Percentiles rank a stretch among this genome's conserved stretches.
phyloP scores from a whole-genome alignment of 2,329 filamentous ascomycete species.

The Trichoderma guizhouense region DNA sequence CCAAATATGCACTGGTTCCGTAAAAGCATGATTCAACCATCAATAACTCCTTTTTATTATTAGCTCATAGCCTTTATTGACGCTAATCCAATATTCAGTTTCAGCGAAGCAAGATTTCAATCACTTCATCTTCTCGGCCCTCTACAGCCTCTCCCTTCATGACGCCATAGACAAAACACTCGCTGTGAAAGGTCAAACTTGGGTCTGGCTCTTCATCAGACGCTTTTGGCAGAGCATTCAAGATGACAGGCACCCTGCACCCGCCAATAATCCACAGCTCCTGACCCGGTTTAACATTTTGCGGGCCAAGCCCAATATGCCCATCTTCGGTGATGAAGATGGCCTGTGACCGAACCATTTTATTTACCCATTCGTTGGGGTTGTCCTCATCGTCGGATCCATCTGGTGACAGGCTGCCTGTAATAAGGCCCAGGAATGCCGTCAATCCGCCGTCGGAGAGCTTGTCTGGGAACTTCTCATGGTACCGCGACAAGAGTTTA shows the following conservation, averaged over 20 bases:
- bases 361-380: background rate
- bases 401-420: background rate
- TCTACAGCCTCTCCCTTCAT: conserved; percentile 9
- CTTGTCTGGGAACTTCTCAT: background rate
- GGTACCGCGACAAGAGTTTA: background rate
- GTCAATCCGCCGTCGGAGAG: background rate
- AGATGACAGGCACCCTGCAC: background rate
- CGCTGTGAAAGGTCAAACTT: conserved; percentile 3
- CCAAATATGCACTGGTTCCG: background rate
- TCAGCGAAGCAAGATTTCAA: conserved; percentile 4
- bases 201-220: background rate
- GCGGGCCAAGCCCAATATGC: background rate
- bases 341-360: background rate
- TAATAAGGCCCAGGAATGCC: conserved; percentile 2
- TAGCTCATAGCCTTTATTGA: background rate
- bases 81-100: background rate
- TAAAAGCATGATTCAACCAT: background rate
- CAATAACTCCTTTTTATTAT: background rate
- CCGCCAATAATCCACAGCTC: conserved; percentile 1
- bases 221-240: background rate
- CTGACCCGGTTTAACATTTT: background rate
- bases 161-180: background rate
- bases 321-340: background rate
- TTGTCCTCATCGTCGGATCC: background rate
- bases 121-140: background rate